Base-by-base conservation (phyloP, 163 green algal species). In the Coccomyxa subellipsoidea region DNA sequence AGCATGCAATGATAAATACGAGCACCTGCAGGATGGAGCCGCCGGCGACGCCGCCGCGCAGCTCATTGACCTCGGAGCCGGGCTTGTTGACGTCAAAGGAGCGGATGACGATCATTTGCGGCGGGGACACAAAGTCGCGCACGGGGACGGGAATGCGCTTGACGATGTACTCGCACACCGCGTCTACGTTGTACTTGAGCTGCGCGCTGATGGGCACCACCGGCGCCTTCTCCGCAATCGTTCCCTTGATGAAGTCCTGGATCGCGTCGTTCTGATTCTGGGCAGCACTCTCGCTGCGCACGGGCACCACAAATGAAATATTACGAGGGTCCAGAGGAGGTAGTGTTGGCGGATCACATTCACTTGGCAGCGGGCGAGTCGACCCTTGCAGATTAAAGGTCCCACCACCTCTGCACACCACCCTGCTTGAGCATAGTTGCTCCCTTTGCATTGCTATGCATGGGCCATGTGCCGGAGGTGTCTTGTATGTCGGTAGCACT, bases 41-140 rank as follows among this genome's bases (percentile, higher is more conserved):
- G 27, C 97, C 97, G 18, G 97, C 97, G n/a, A 99, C 95, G 71
- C 97, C 97, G 37, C 97, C 97, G 88, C 98, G 95, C 73, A 99
- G 90, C 21, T 99, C 96, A 38, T 99, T 96, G 70, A 99, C 96
- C 87, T 98, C 95, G 35, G 95, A 96, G 54, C 97, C 96, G 0
- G 97, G 97, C 90, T 98, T 99, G 91, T 99, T 99, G 12, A 99
- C 97, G 85, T 99, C 97, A 86, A 99, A 99, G 3, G 96, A 99
- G 78, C 96, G 93, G 84, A 99, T 99, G 66, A 99, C 95, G 84
- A 99, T 99, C 96, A 99, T 99, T 87, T 99, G 96, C 38, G 97
- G 95, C 71, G 95, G 91, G 21, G 94, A 98, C 18, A 88, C 87
- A 81, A 99, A 99, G 91, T 99, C 96, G 39, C 95, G 87, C 73